Evolutionary conservation across 176 grass and related monocot genomes (phyloP).

Genomic region (Rhynchospora breviuscula): DNA sequence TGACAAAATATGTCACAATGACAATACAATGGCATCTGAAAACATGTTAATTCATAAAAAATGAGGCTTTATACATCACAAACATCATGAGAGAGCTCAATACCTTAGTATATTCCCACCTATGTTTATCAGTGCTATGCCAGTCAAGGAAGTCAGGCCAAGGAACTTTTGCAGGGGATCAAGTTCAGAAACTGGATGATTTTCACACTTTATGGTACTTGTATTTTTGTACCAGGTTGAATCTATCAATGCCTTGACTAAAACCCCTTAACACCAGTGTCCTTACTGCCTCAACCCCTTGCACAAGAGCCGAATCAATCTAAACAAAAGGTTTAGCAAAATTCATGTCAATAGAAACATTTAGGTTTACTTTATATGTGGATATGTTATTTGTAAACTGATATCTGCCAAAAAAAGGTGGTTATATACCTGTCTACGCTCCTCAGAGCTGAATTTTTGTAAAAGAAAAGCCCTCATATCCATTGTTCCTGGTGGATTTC

Average conservation of each 20-base stretch:
- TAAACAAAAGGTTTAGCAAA: constrained; percentile 22
- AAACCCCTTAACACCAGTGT: constrained; percentile 83
- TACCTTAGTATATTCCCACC: neutral
- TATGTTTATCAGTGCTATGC: neutral
- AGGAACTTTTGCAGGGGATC: neutral
- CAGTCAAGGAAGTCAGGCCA: neutral
- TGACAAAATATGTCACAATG: neutral
- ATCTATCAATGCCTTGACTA: constrained; percentile 70
- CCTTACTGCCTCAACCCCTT: constrained; percentile 84
- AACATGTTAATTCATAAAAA: neutral
- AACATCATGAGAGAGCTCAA: neutral
- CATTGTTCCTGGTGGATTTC: constrained; percentile 82
- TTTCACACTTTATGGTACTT: constrained; percentile 85
- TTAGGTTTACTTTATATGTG: constrained; percentile 1
- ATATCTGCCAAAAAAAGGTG: neutral
- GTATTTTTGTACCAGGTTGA: constrained; percentile 97
- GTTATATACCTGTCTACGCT: constrained; percentile 55
- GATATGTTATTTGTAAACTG: neutral
- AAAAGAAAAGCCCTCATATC: constrained; percentile 87
- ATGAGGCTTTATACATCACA: neutral
- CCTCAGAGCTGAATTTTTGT: constrained; percentile 80
- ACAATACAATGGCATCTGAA: neutral
- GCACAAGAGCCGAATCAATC: constrained; percentile 78
- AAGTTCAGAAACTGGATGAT: neutral
- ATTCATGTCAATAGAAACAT: neutral